Evolutionary conservation across 768 basidiomycete genomes (phyloP).

Genomic region (Lactarius evosmus): DNA sequence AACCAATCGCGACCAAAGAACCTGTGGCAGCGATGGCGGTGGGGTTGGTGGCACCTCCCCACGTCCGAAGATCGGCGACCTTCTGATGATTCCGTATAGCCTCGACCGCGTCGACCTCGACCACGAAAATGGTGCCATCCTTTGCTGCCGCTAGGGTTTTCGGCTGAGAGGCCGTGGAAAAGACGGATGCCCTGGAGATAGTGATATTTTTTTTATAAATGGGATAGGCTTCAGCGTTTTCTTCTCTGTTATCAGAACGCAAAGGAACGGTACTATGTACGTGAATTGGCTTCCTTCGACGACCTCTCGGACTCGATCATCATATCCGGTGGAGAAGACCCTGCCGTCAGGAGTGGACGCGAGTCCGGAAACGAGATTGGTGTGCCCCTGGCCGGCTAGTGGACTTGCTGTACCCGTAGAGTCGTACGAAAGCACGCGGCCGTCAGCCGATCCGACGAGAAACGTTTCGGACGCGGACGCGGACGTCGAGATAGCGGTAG

Average conservation of each 20-base stretch:
- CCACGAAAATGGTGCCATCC: conserved; percentile 66
- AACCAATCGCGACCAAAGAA: conserved; percentile 63
- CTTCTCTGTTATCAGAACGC: conserved; percentile 1
- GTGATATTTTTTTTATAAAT: not conserved
- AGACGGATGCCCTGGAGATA: conserved; percentile 48
- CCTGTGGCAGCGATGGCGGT: conserved; percentile 55
- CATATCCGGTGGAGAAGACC: conserved; percentile 72
- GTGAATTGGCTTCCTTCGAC: conserved; percentile 50
- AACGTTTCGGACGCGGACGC: conserved; percentile 55
- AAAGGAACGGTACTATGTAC: conserved; percentile 39
- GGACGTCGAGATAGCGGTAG: conserved; percentile 43
- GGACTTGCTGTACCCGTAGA: conserved; percentile 44
- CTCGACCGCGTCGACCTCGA: conserved; percentile 56
- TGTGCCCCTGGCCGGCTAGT: conserved; percentile 65
- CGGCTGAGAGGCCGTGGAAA: conserved; percentile 60
- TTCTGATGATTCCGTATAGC: conserved; percentile 69
- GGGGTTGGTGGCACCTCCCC: conserved; percentile 42
- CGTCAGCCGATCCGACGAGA: conserved; percentile 77
- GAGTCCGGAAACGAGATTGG: conserved; percentile 65
- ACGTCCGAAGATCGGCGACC: conserved; percentile 52
- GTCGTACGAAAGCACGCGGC: conserved; percentile 66
- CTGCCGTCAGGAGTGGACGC: conserved; percentile 46
- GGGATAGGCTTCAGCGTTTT: conserved; percentile 2
- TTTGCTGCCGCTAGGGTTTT: conserved; percentile 55
- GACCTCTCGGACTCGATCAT: conserved; percentile 75